A percentile compares a stretch with the other conserved stretches of the same genome.
Evolutionary conservation across 1,284 basidiomycete species (phyloP).

Genomic region (Lignosus rhinocerotis): DNA sequence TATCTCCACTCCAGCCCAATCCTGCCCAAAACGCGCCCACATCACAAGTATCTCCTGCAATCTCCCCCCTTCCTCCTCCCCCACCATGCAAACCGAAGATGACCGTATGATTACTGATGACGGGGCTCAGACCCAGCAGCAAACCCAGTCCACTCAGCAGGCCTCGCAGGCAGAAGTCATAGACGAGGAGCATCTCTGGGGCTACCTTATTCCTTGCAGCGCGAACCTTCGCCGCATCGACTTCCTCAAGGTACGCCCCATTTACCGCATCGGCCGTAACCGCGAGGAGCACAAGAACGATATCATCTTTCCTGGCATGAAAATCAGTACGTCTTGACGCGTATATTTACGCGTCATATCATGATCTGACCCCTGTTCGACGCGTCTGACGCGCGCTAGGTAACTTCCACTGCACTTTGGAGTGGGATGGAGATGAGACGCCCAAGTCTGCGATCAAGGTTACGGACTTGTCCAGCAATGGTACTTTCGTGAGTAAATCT

Average conservation of each 20-base stretch:
- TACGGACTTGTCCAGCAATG: slow-evolving; percentile 74
- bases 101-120: slow-evolving; percentile 12
- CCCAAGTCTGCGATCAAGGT: slow-evolving; percentile 60
- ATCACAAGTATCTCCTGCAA: not conserved
- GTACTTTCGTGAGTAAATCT: slow-evolving; percentile 71
- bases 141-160: slow-evolving; percentile 32
- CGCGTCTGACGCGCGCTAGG: slow-evolving; percentile 42
- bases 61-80: not conserved
- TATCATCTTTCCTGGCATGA: slow-evolving; percentile 60
- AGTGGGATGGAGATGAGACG: slow-evolving; percentile 64
- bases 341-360: slow-evolving; percentile 23
- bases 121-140: slow-evolving; percentile 28
- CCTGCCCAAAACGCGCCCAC: not conserved
- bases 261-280: slow-evolving; percentile 57
- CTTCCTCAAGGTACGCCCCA: slow-evolving; percentile 51
- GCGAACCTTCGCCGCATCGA: slow-evolving; percentile 52
- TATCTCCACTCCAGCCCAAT: not conserved
- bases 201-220: slow-evolving; percentile 64
- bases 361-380: slow-evolving; percentile 1
- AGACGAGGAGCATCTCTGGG: slow-evolving; percentile 60
- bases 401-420: slow-evolving; percentile 63
- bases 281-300: slow-evolving; percentile 41
- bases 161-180: slow-evolving; percentile 29
- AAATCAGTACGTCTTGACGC: slow-evolving; percentile 64
- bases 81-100: slow-evolving; percentile 8